These are phyloP conservation scores for Lichtheimia corymbifera DNA, from an alignment of 371 early-diverging fungal genomes.

Conservation along the genomic window DNA sequence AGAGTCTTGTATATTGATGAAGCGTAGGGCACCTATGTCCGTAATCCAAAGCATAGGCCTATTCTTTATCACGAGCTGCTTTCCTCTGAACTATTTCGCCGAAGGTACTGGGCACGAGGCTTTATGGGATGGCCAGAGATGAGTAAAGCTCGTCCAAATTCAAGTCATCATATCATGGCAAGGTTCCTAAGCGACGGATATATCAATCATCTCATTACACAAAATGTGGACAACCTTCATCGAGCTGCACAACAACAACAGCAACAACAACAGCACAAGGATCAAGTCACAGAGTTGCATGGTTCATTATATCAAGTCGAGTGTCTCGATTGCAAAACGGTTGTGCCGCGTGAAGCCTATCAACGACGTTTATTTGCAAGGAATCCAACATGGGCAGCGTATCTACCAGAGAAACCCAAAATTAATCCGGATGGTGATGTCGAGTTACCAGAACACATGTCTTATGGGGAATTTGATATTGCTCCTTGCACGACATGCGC, in stretches of 20 bases:
- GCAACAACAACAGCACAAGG: not conserved
- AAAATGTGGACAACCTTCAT: conserved; percentile 91
- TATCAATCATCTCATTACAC: conserved; percentile 72
- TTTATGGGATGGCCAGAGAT: conserved; percentile 83
- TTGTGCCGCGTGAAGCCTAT: conserved; percentile 56
- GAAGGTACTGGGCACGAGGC: conserved; percentile 93
- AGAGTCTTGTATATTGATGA: not conserved
- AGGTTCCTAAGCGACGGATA: conserved; percentile 45
- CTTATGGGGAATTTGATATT: conserved; percentile 70
- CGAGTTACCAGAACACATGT: conserved; percentile 57
- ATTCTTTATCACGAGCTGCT: conserved; percentile 78
- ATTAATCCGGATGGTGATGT: conserved; percentile 92
- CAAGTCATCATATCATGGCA: conserved; percentile 65
- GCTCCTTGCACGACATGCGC: conserved; percentile 73
- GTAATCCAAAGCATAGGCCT: conserved; percentile 81
- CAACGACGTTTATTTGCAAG: conserved; percentile 65
- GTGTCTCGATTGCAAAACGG: conserved; percentile 70
- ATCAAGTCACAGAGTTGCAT: conserved; percentile 77
- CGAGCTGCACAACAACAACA: conserved; percentile 58
- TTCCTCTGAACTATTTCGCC: conserved; percentile 59
- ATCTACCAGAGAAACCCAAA: conserved; percentile 40
- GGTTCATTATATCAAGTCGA: conserved; percentile 76
- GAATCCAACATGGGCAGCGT: conserved; percentile 72
- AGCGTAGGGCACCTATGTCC: conserved; percentile 68
- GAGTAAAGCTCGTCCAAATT: conserved; percentile 68